A percentile compares a stretch with the other conserved stretches of the same genome.
Evolutionary conservation across 1,284 basidiomycete genomes (phyloP).

Genomic region (Ustanciosporium gigantosporum): DNA sequence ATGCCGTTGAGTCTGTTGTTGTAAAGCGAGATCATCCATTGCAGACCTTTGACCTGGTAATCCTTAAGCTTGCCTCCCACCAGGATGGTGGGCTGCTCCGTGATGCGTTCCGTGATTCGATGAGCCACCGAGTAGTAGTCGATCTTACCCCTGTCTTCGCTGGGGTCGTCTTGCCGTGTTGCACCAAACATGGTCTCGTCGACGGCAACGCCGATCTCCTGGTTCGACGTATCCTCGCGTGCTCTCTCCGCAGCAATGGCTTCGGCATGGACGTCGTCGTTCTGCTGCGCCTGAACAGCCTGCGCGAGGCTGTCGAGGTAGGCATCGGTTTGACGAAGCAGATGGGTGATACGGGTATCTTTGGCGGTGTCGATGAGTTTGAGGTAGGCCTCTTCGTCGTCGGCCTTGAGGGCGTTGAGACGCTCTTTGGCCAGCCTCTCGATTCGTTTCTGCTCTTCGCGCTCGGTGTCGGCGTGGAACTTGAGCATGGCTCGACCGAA

Average conservation of each 20-base stretch:
- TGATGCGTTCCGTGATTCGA: slow-evolving; percentile 84
- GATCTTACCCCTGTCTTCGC: slow-evolving; percentile 70
- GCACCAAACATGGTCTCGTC: slow-evolving; percentile 90
- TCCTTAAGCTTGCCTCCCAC: slow-evolving; percentile 63
- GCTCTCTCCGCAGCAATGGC: slow-evolving; percentile 49
- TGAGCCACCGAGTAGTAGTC: slow-evolving; percentile 99
- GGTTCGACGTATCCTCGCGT: slow-evolving; percentile 44
- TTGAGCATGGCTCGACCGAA: slow-evolving; percentile 64
- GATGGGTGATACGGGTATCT: slow-evolving; percentile 96
- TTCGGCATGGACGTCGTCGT: slow-evolving; percentile 66
- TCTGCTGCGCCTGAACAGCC: slow-evolving; percentile 92
- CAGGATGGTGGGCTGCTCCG: slow-evolving; percentile 79
- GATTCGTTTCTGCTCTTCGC: slow-evolving; percentile 70
- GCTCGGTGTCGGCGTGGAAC: slow-evolving; percentile 65
- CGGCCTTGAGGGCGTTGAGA: slow-evolving; percentile 94
- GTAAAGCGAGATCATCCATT: slow-evolving; percentile 61
- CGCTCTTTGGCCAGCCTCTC: slow-evolving; percentile 96
- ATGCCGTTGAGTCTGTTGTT: slow-evolving; percentile 61
- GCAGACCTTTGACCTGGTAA: slow-evolving; percentile 61
- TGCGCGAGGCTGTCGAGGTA: slow-evolving; percentile 95
- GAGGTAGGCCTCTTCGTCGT: slow-evolving; percentile 99
- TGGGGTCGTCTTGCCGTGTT: slow-evolving; percentile 70
- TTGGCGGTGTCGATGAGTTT: slow-evolving; percentile 99
- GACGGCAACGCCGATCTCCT: slow-evolving; percentile 64
- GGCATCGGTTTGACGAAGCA: slow-evolving; percentile 88